Percentiles rank a stretch among this genome's conserved stretches.
Evolutionary conservation across 1,284 basidiomycete species (phyloP).

Genomic region (Butyriboletus appendiculatus): DNA sequence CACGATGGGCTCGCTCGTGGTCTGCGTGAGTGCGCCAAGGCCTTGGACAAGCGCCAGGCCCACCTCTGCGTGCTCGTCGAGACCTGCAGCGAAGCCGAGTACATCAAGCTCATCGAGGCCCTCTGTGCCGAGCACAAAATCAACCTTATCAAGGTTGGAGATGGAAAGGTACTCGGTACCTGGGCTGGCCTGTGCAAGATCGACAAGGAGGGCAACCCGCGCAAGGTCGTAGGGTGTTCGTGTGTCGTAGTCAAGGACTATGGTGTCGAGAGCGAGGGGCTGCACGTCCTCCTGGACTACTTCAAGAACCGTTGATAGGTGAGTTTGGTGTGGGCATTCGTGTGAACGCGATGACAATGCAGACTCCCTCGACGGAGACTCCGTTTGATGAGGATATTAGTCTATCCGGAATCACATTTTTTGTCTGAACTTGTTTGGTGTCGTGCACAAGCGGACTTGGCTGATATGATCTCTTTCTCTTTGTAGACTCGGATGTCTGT

Average conservation of each 20-base stretch:
- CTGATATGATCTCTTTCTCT: constrained; percentile 13
- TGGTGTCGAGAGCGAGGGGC: constrained; percentile 93
- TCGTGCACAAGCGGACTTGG: neutral
- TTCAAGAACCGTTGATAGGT: constrained; percentile 84
- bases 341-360: constrained; percentile 63
- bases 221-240: constrained; percentile 95
- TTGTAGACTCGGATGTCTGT: constrained; percentile 11
- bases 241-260: constrained; percentile 99
- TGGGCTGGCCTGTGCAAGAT: constrained; percentile 99
- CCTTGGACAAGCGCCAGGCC: constrained; percentile 97
- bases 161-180: constrained; percentile 96
- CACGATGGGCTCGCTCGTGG: constrained; percentile 99
- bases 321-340: constrained; percentile 28
- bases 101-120: constrained; percentile 99
- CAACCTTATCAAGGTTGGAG: constrained; percentile 98
- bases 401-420: constrained; percentile 34
- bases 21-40: constrained; percentile 97
- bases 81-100: constrained; percentile 98
- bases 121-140: constrained; percentile 99
- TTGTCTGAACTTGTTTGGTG: constrained; percentile 52
- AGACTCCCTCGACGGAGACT: constrained; percentile 88
- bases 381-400: constrained; percentile 57
- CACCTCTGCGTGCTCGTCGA: constrained; percentile 99
- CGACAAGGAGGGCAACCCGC: constrained; percentile 97
- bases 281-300: constrained; percentile 96